phyloP scores from a whole-genome alignment of 192 early-diverging fungal genomes.

The Mortierella antarctica region DNA sequence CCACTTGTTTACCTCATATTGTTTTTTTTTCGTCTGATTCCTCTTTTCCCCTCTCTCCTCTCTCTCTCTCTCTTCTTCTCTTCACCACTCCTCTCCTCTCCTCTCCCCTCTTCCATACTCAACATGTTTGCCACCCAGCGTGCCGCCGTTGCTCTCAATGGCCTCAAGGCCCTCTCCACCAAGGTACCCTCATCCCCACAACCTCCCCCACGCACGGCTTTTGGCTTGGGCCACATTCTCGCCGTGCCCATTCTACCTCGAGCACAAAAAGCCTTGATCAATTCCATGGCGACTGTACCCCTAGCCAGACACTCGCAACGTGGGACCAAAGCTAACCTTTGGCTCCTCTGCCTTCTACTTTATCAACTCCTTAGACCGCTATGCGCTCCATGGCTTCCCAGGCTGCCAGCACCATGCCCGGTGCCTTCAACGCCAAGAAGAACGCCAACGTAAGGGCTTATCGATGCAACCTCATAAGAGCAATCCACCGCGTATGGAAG shows the following conservation, averaged over 20 bases:
- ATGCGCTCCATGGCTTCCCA: slow-evolving; percentile 57
- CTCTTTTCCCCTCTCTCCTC: slow-evolving; percentile 8
- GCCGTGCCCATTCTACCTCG: no score
- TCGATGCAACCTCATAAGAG: background rate
- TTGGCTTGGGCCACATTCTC: background rate
- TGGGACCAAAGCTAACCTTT: background rate
- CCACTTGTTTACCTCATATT: slow-evolving; percentile 4
- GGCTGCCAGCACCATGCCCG: slow-evolving; percentile 58
- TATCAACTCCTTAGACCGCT: slow-evolving; percentile 34
- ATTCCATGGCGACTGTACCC: no score
- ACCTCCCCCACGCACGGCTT: background rate
- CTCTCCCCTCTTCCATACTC: slow-evolving; percentile 1
- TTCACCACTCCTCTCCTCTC: slow-evolving; percentile 8
- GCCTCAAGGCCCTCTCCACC: slow-evolving; percentile 51
- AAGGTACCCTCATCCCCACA: slow-evolving; percentile 18
- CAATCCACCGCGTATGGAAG: no score
- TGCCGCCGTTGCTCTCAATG: slow-evolving; percentile 44
- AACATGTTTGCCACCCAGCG: slow-evolving; percentile 45
- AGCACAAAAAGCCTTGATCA: no score
- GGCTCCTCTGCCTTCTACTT: background rate
- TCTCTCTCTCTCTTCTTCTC: slow-evolving; percentile 6
- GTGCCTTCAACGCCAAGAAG: slow-evolving; percentile 65
- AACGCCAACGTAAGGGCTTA: slow-evolving; percentile 63
- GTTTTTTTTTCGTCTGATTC: slow-evolving; percentile 2
- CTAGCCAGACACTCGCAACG: no score